phyloP scores from a whole-genome alignment of 208 protist genomes.

The Histomonas meleagridis region DNA sequence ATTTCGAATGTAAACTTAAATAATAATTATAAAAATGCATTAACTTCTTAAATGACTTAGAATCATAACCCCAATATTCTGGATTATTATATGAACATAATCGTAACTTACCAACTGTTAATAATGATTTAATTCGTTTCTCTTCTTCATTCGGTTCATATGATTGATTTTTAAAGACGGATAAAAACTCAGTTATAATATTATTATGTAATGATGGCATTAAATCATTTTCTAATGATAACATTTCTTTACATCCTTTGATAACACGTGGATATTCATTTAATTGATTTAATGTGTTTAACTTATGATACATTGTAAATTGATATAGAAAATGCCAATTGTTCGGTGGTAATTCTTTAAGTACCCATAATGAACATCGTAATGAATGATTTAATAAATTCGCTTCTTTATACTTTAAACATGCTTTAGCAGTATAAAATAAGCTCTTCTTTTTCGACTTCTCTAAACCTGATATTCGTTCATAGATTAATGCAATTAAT shows the following conservation, averaged over 20 bases:
- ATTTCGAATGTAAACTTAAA: no score
- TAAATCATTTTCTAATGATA: background rate
- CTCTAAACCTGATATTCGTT: background rate
- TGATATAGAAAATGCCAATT: background rate
- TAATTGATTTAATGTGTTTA: background rate
- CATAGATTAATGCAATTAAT: background rate
- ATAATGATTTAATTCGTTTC: background rate
- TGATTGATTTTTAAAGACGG: background rate
- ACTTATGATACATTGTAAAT: background rate
- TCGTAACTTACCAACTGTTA: background rate
- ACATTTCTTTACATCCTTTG: background rate
- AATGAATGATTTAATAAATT: background rate
- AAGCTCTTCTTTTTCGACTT: background rate
- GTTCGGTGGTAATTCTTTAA: background rate
- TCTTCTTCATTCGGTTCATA: background rate
- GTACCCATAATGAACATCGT: background rate
- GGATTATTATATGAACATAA: background rate
- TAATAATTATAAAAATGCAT: background rate
- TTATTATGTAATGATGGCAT: background rate
- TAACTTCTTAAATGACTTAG: background rate
- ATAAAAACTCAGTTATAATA: background rate
- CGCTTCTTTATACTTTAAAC: background rate
- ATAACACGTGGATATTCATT: background rate
- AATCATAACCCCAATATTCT: background rate
- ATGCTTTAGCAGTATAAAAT: background rate